Percentiles rank a stretch among this genome's conserved stretches.
Conservation (phyloP, 345 rosid genomes). For the Arabidopsis arenosa region DNA sequence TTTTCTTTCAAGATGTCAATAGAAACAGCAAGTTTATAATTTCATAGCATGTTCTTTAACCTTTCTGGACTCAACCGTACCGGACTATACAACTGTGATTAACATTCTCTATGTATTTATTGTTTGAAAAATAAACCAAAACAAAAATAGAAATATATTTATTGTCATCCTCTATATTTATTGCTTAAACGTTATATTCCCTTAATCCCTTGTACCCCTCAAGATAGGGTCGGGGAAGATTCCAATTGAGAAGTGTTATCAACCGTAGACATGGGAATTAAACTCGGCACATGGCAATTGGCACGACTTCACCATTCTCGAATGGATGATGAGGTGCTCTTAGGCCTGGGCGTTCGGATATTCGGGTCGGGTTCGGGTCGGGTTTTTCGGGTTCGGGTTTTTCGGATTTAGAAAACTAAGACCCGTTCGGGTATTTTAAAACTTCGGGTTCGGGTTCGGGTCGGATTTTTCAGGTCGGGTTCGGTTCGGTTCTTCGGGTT, state of each 20-base stretch:
- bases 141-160: too few relatives aligned
- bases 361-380: too few relatives aligned
- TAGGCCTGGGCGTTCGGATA: too few relatives aligned
- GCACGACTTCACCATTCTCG: slow-evolving; percentile 63
- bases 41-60: neutral
- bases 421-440: too few relatives aligned
- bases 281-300: slow-evolving; percentile 53
- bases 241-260: neutral
- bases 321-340: slow-evolving; percentile 6
- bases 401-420: too few relatives aligned
- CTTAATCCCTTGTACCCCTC: neutral
- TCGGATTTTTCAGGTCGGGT: too few relatives aligned
- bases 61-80: neutral
- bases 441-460: too few relatives aligned
- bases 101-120: too few relatives aligned
- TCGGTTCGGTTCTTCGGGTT: too few relatives aligned
- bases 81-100: neutral
- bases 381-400: too few relatives aligned
- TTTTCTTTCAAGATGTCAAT: neutral
- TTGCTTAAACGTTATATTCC: neutral
- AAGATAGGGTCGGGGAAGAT: neutral
- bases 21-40: neutral
- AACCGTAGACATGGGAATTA: neutral
- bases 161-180: too few relatives aligned
- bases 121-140: too few relatives aligned